Evolutionary conservation across 495 filamentous ascomycete genomes (phyloP).

Genomic region (Articulospora tetracladia): DNA sequence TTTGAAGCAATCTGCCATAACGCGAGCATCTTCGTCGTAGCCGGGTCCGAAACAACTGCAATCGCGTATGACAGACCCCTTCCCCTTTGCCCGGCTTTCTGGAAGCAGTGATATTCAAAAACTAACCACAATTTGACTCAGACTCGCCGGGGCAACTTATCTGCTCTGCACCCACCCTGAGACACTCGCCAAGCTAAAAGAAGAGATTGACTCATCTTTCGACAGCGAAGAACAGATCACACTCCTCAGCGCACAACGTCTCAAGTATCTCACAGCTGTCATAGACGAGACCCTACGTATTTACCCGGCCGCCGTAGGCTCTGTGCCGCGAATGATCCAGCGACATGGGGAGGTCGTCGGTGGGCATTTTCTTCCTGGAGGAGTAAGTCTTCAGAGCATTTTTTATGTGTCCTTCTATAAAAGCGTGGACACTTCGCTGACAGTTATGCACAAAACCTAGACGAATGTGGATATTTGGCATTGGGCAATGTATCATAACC

Average conservation of each 20-base stretch:
- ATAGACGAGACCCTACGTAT: conserved; percentile 34
- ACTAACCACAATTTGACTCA: no score
- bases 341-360: conserved; percentile 2
- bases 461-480: conserved; percentile 23
- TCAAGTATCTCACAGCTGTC: conserved; percentile 28
- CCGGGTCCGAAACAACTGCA: background rate
- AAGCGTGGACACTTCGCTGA: no score
- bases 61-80: no score
- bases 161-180: background rate
- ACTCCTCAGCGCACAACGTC: background rate
- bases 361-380: conserved; percentile 10
- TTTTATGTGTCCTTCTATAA: no score
- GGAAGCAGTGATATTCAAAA: no score
- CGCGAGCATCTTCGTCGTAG: no score
- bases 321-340: background rate
- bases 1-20: no score
- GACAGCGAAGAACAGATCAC: background rate
- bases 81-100: no score
- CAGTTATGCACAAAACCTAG: conserved; percentile 23
- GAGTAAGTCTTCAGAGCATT: no score
- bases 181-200: background rate
- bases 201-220: background rate
- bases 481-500: no score
- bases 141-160: background rate
- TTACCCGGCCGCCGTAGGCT: conserved; percentile 24